phyloP scores from a whole-genome alignment of 345 rosid species.

The Camelina hispida region DNA sequence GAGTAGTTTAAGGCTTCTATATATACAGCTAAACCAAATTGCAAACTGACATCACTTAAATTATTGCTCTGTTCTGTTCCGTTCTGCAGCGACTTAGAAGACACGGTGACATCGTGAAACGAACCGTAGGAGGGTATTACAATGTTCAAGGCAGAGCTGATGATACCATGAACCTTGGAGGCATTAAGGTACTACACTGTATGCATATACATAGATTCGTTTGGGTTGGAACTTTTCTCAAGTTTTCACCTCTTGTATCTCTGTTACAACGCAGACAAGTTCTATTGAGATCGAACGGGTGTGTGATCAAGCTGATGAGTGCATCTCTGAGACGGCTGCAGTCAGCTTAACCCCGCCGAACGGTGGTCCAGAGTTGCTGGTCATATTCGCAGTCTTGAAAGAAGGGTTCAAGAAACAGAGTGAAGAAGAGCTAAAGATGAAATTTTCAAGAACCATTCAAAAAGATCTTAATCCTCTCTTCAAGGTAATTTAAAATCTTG shows the following conservation, averaged over 20 bases:
- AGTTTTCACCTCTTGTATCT: background rate
- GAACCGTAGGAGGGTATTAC: conserved; percentile 74
- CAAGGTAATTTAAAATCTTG: conserved; percentile 53
- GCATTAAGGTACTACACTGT: conserved; percentile 70
- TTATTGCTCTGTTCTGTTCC: background rate
- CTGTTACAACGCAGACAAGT: conserved; percentile 62
- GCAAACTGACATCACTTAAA: background rate
- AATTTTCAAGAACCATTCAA: conserved; percentile 68
- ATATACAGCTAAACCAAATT: conserved; percentile 15
- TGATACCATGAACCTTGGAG: conserved; percentile 99
- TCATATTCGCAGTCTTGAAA: conserved; percentile 67
- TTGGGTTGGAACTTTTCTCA: background rate
- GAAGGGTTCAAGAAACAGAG: conserved; percentile 49
- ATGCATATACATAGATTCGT: background rate
- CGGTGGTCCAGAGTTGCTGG: conserved; percentile 83
- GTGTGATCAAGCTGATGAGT: conserved; percentile 73
- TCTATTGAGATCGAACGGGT: conserved; percentile 88
- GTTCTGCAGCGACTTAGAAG: conserved; percentile 72
- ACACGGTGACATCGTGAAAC: conserved; percentile 81
- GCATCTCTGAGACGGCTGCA: conserved; percentile 82
- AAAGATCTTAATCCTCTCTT: conserved; percentile 83
- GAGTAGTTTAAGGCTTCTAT: conserved; percentile 22
- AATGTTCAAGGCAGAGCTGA: conserved; percentile 88
- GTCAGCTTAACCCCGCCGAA: conserved; percentile 56
- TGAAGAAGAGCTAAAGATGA: conserved; percentile 61